Base-by-base conservation (phyloP, 2,329 filamentous ascomycete genomes). In the Fusarium pseudograminearum region DNA sequence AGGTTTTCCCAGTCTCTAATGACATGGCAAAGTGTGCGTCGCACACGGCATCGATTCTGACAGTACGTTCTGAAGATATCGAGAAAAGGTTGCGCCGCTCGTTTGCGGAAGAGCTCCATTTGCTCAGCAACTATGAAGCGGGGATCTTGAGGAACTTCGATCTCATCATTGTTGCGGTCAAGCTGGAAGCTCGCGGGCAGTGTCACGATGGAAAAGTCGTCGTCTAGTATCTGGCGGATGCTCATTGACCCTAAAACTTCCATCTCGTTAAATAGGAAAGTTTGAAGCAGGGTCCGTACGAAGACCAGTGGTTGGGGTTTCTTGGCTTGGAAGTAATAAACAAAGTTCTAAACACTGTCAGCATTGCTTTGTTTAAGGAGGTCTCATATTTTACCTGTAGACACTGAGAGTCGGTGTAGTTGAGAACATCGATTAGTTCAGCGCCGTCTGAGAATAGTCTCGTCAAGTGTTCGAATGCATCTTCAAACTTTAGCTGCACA, bases 11-110 rank as follows among this genome's bases (percentile, higher is more conserved):
- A 97, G 63, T 95, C 91, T 4, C 89, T 83, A 36, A 97, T 89
- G 16, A 91, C 88, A 76, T 98, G 95, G 65, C 90, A 94, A 11
- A 99, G 85, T n/a, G 91, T 94, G 36, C 96, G 89, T n/a, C 96
- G 89, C 42, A 97, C 89, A 4, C 96, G 91, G 76, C 93, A 97
- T 54, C 94, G 86, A 76, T 98, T 99, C 77, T 98, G 93, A 74
- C 94, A 97, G 20, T 96, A 85, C 10, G 92, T 91, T 48, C 94
- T 89, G 74, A 96, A 90, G 18, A 97, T 86, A 70, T 98, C 94
- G 20, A 97, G 83, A 75, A 94, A 98, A 0, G 91, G 89, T 78
- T 93, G 83, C 7, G 85, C 88, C 2, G 87, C 86, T 30, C 86
- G 81, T 65, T 87, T 83, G 15, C 89, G 85, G 73, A 91, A 91